Percentiles rank a stretch among this genome's conserved stretches.
phyloP scores from a whole-genome alignment of 805 yeast species.

The Hanseniaspora vineae region DNA sequence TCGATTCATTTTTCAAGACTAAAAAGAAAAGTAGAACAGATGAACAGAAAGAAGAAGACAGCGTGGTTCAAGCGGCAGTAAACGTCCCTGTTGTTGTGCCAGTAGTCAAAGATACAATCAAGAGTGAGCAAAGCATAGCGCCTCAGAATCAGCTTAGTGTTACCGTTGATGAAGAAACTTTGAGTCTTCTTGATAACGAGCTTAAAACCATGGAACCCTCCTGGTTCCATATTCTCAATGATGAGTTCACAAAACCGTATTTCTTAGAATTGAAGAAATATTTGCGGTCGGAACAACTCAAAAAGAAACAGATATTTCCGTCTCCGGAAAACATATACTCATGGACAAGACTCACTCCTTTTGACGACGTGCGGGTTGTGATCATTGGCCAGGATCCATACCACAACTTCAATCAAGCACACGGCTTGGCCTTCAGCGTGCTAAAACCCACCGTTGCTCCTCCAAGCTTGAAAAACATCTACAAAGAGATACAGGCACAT shows the following conservation, averaged over 20 bases:
- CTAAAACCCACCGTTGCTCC: constrained; percentile 79
- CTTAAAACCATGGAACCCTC: neutral
- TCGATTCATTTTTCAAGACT: neutral
- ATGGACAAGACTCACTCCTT: constrained; percentile 81
- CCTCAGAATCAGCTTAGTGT: neutral
- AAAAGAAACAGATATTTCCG: constrained; percentile 57
- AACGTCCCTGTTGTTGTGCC: too few species aligned
- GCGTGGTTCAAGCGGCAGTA: too few species aligned
- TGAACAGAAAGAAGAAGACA: too few species aligned
- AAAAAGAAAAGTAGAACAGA: neutral
- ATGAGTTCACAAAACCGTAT: constrained; percentile 74
- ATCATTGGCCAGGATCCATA: constrained; percentile 95
- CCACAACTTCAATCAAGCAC: constrained; percentile 87
- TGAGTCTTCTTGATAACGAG: neutral
- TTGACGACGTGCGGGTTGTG: constrained; percentile 59
- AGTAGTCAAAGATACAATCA: too few species aligned
- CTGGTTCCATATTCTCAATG: constrained; percentile 62
- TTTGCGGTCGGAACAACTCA: constrained; percentile 33
- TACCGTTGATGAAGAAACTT: neutral
- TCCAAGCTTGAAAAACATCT: constrained; percentile 65
- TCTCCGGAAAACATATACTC: constrained; percentile 68
- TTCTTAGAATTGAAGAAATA: constrained; percentile 62
- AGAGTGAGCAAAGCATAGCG: too few species aligned
- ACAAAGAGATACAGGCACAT: constrained; percentile 54
- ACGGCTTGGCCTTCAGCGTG: constrained; percentile 91